Evolutionary conservation across 352 stramenopile genomes (phyloP).

Genomic region (Phytophthora vignae): DNA sequence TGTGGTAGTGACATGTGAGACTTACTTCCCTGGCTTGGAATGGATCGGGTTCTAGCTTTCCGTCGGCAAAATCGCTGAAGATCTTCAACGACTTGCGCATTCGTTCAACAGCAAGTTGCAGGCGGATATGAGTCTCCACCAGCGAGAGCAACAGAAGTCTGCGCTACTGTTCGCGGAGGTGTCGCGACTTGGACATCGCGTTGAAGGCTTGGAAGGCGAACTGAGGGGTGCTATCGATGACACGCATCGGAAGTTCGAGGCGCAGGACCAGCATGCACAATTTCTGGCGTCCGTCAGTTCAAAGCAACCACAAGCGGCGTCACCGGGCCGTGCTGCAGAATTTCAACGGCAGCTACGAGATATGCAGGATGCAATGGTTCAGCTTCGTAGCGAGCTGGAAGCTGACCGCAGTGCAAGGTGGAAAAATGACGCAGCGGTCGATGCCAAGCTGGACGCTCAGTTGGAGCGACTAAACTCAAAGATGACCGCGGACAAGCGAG

Average conservation of each 20-base stretch:
- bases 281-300: conserved; percentile 24
- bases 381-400: conserved; percentile 65
- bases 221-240: conserved; percentile 44
- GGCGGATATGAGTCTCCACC: conserved; percentile 53
- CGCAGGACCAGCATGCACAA: conserved; percentile 54
- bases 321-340: conserved; percentile 28
- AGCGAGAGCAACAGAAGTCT: conserved; percentile 75
- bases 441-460: conserved; percentile 50
- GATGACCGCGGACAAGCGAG: conserved; percentile 58
- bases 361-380: conserved; percentile 47
- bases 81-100: conserved; percentile 59
- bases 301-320: conserved; percentile 49
- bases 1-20: neutral
- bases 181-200: conserved; percentile 51
- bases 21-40: conserved; percentile 6
- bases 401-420: conserved; percentile 64
- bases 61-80: conserved; percentile 45
- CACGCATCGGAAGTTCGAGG: conserved; percentile 46
- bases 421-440: conserved; percentile 52
- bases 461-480: conserved; percentile 55
- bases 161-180: conserved; percentile 78
- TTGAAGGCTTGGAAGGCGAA: conserved; percentile 51
- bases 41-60: conserved; percentile 20
- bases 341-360: conserved; percentile 40
- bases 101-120: conserved; percentile 71